A percentile compares a stretch with the other conserved stretches of the same genome.
Evolutionary conservation across 176 grass and related monocot genomes (phyloP).

Genomic region (Triticum urartu): DNA sequence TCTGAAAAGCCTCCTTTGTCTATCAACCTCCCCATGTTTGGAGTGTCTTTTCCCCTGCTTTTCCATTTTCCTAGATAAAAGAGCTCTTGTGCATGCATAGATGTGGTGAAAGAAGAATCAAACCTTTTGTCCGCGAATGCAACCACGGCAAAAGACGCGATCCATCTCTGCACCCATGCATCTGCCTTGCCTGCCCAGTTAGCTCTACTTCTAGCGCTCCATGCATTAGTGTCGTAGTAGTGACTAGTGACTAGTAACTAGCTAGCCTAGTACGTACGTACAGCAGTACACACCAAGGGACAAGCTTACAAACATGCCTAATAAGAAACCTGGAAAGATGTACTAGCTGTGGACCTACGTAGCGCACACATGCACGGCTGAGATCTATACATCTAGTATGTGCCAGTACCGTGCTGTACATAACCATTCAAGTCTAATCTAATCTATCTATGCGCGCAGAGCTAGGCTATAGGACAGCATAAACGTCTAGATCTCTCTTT

Average conservation of each 20-base stretch:
- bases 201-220: constrained; percentile 21
- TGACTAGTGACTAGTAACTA: neutral
- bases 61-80: constrained; percentile 63
- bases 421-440: constrained; percentile 32
- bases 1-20: constrained; percentile 92
- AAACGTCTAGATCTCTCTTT: constrained; percentile 51
- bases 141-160: constrained; percentile 42
- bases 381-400: constrained; percentile 23
- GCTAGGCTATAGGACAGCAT: constrained; percentile 28
- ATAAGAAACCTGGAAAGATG: constrained; percentile 32
- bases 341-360: constrained; percentile 31
- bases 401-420: neutral
- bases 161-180: neutral
- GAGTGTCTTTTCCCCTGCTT: constrained; percentile 65
- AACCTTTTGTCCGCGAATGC: constrained; percentile 35
- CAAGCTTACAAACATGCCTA: constrained; percentile 37
- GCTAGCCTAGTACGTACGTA: neutral
- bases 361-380: neutral
- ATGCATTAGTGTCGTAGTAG: neutral
- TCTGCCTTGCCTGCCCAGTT: neutral
- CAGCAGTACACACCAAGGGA: constrained; percentile 31
- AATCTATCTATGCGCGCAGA: neutral
- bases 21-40: constrained; percentile 67
- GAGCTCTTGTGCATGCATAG: constrained; percentile 29
- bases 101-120: constrained; percentile 54